phyloP scores from a whole-genome alignment of 75 land plant species.

The Cunninghamia lanceolata region DNA sequence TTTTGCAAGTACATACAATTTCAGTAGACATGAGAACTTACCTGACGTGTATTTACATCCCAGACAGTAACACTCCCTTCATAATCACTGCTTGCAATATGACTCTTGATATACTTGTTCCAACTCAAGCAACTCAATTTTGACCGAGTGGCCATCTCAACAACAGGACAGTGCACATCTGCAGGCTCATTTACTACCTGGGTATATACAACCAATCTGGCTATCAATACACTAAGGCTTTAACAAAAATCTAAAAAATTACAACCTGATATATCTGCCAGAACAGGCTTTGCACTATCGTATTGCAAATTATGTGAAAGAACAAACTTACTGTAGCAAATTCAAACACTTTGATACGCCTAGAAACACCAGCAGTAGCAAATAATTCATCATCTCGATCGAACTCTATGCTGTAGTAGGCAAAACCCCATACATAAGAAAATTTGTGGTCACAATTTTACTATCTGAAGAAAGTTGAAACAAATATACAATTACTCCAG shows the following conservation, averaged over 20 bases:
- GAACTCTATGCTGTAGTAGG: slow-evolving; percentile 87
- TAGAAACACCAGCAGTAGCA: slow-evolving; percentile 98
- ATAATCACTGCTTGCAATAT: slow-evolving; percentile 97
- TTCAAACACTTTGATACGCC: slow-evolving; percentile 95
- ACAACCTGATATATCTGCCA: not conserved
- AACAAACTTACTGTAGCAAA: slow-evolving; percentile 74
- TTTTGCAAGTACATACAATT: not conserved
- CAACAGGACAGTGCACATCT: slow-evolving; percentile 91
- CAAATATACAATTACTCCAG: not conserved
- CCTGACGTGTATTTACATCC: slow-evolving; percentile 97
- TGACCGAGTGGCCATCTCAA: slow-evolving; percentile 93
- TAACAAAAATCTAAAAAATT: not conserved
- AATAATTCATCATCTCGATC: slow-evolving; percentile 97
- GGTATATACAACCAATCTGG: slow-evolving; percentile 15
- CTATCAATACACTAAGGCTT: not conserved
- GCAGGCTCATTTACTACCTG: slow-evolving; percentile 96
- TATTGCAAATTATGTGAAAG: not conserved
- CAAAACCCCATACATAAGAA: not conserved
- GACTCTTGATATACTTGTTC: slow-evolving; percentile 84
- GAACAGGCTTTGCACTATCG: not conserved
- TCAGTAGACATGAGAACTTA: slow-evolving; percentile 14
- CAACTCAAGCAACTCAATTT: slow-evolving; percentile 97
- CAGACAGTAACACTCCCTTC: slow-evolving; percentile 98
- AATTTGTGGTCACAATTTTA: not conserved
- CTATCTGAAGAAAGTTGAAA: not conserved